phyloP scores from a whole-genome alignment of 176 grass and related monocot genomes.

The Guadua angustifolia region DNA sequence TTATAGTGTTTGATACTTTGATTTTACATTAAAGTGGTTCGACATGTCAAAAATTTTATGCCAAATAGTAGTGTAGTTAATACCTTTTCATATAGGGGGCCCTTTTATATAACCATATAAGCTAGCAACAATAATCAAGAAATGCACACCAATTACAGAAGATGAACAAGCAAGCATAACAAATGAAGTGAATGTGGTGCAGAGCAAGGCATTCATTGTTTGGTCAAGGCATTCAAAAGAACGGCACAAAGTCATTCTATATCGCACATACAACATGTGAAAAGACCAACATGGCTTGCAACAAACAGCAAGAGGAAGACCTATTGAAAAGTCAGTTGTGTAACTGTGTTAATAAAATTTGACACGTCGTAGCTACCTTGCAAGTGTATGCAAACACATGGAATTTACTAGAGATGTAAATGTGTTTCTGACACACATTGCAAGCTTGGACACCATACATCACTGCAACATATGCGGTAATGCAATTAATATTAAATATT shows the following conservation, averaged over 20 bases:
- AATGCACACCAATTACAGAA: neutral
- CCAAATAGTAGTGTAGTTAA: neutral
- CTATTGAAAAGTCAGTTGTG: neutral
- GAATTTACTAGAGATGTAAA: slow-evolving; percentile 13
- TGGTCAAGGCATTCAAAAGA: neutral
- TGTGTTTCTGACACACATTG: neutral
- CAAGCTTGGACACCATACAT: neutral
- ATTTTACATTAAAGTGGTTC: neutral
- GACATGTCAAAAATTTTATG: neutral
- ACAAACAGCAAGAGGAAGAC: neutral
- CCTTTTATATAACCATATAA: neutral
- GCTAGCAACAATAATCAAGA: neutral
- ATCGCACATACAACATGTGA: neutral
- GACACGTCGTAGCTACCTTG: neutral
- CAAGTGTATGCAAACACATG: neutral
- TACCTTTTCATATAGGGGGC: neutral
- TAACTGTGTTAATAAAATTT: neutral
- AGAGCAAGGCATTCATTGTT: neutral
- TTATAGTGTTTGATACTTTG: neutral
- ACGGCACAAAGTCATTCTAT: neutral
- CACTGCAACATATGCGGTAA: neutral
- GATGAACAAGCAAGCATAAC: neutral
- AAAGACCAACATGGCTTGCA: neutral
- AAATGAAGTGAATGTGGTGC: neutral
- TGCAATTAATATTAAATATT: neutral